These are phyloP conservation scores for Macrophomina tecta DNA, from an alignment of 2,329 filamentous ascomycete genomes.

Conservation along the genomic window DNA sequence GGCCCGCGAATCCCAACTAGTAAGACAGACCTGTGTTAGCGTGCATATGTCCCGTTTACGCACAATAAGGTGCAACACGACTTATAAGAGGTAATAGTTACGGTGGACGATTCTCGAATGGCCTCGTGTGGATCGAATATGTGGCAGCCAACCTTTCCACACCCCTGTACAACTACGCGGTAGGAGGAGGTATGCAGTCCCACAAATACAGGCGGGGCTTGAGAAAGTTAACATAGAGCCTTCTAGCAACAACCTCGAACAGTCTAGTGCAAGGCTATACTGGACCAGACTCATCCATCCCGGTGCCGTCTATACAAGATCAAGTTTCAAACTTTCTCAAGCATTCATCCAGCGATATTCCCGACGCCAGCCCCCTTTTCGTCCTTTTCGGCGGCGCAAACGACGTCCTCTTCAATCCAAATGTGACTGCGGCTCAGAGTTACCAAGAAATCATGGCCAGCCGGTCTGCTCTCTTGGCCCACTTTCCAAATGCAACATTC, in stretches of 20 bases:
- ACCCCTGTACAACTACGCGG: neutral
- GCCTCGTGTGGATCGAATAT: slow-evolving; percentile 6
- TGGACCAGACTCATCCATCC: neutral
- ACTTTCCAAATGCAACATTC: neutral
- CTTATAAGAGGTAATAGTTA: neutral
- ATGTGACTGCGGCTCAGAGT: neutral
- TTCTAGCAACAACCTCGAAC: neutral
- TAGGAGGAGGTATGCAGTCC: neutral
- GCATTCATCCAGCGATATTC: neutral
- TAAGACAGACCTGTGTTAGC: neutral
- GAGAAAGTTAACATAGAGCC: neutral
- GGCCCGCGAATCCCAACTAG: slow-evolving; percentile 1
- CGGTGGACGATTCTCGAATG: neutral
- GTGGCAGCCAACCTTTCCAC: neutral
- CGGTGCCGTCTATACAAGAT: neutral
- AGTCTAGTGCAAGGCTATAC: slow-evolving; percentile 6
- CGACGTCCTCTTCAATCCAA: slow-evolving; percentile 4
- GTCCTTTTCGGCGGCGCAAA: slow-evolving; percentile 7
- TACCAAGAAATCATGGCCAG: neutral
- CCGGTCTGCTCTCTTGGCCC: neutral
- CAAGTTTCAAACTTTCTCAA: neutral
- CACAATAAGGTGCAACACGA: too few species aligned
- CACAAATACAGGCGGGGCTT: too few species aligned
- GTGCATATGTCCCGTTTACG: neutral
- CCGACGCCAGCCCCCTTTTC: neutral